Conservation (phyloP, 2,329 filamentous ascomycete genomes). For the Botrytis galanthina region DNA sequence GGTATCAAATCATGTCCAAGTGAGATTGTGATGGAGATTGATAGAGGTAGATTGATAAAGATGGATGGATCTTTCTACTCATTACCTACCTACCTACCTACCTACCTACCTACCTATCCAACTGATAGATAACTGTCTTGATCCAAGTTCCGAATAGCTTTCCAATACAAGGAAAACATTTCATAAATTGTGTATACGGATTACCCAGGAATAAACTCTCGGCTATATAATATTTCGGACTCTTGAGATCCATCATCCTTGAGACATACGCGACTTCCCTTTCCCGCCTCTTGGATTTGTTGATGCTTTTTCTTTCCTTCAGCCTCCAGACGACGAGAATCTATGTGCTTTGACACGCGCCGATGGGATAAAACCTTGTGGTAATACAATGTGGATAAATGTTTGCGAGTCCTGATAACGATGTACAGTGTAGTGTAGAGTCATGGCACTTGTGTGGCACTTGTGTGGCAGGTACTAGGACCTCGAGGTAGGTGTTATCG, state of each 20-base stretch:
- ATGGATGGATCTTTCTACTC: not conserved
- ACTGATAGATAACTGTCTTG: not conserved
- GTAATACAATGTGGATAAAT: not conserved
- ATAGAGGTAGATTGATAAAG: not conserved
- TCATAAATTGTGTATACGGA: not conserved
- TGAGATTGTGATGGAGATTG: not conserved
- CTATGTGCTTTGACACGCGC: not conserved
- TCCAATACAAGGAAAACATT: not conserved
- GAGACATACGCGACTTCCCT: not conserved
- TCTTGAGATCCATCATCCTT: not conserved
- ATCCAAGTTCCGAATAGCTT: not conserved
- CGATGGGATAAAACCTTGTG: not conserved
- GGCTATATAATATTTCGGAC: not conserved
- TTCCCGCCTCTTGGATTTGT: not conserved
- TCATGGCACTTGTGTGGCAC: not conserved
- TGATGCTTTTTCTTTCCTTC: not conserved
- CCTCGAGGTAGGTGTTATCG: not conserved
- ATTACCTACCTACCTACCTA: not conserved
- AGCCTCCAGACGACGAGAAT: not conserved
- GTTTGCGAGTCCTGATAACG: not conserved
- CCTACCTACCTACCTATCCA: too few species aligned
- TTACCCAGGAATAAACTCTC: not conserved
- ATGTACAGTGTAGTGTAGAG: not conserved
- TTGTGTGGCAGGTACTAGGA: not conserved
- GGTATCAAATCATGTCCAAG: not conserved